phyloP scores from a whole-genome alignment of 2,329 filamentous ascomycete species.

The Penicillium decumbens region DNA sequence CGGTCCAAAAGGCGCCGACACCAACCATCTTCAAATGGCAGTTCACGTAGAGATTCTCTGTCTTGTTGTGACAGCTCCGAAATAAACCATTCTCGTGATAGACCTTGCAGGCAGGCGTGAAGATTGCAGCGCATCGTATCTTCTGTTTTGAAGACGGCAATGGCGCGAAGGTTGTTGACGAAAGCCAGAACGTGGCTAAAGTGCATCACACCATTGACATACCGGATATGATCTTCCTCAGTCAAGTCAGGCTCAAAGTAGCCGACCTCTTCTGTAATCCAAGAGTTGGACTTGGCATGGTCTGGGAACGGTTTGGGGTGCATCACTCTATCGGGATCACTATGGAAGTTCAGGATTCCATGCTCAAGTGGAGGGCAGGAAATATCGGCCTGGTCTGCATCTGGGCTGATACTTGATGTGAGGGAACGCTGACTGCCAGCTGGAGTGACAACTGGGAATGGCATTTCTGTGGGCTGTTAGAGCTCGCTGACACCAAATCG shows the following conservation, averaged over 20 bases:
- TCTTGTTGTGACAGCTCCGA: background rate
- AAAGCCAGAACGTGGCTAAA: background rate
- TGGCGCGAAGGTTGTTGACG: background rate
- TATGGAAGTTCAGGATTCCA: too few species aligned
- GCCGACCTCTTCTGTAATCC: background rate
- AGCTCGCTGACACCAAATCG: background rate
- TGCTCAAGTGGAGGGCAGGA: background rate
- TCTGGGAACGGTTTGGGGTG: background rate
- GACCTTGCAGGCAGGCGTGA: background rate
- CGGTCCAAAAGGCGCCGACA: background rate
- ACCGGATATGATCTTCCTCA: background rate
- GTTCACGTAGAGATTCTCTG: background rate
- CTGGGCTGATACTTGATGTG: background rate
- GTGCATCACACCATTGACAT: too few species aligned
- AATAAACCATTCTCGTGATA: background rate
- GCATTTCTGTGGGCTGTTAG: background rate
- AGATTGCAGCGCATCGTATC: background rate
- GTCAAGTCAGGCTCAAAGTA: background rate
- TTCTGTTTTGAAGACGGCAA: background rate
- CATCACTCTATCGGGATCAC: background rate
- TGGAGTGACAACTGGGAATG: background rate
- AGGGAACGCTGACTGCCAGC: background rate
- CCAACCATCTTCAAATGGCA: background rate
- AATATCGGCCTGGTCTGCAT: background rate
- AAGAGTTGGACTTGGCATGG: background rate